These are phyloP conservation scores for Ceratorhiza oryzae-sativae DNA, from an alignment of 1,284 basidiomycete species.

Conservation along the genomic window DNA sequence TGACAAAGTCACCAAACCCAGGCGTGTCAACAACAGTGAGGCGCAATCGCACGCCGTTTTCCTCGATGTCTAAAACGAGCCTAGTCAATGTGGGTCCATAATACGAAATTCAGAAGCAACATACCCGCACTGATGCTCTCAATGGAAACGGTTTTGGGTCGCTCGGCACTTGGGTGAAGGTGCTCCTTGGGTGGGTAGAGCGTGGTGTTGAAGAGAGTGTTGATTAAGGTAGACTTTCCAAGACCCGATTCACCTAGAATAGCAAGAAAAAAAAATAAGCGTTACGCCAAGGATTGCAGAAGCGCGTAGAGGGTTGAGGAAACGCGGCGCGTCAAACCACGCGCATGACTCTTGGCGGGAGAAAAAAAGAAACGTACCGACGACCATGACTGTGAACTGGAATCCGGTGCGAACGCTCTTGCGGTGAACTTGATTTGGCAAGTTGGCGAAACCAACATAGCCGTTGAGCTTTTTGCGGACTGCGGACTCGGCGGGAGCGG, in stretches of 20 bases:
- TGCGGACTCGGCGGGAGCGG: slow-evolving; percentile 51
- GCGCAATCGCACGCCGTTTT: slow-evolving; percentile 92
- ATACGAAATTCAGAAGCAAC: slow-evolving; percentile 45
- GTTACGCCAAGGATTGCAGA: background rate
- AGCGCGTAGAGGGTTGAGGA: background rate
- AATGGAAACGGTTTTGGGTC: slow-evolving; percentile 91
- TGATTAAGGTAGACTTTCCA: slow-evolving; percentile 96
- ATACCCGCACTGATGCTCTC: slow-evolving; percentile 95
- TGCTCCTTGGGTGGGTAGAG: slow-evolving; percentile 89
- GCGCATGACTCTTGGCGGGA: slow-evolving; percentile 19
- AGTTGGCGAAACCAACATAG: slow-evolving; percentile 89
- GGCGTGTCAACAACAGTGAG: slow-evolving; percentile 98
- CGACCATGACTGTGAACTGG: slow-evolving; percentile 96
- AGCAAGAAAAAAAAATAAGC: background rate
- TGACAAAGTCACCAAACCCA: slow-evolving; percentile 96
- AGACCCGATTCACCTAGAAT: slow-evolving; percentile 90
- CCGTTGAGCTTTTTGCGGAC: slow-evolving; percentile 92
- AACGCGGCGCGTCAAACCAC: slow-evolving; percentile 25
- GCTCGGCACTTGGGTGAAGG: slow-evolving; percentile 82
- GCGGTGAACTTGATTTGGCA: slow-evolving; percentile 97
- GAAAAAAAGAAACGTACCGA: slow-evolving; percentile 71
- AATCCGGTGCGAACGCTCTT: slow-evolving; percentile 96
- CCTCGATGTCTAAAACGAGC: slow-evolving; percentile 84
- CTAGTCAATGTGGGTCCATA: background rate
- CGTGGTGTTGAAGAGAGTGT: slow-evolving; percentile 95